A percentile compares a stretch with the other conserved stretches of the same genome.
Conservation (phyloP, 2,329 filamentous ascomycete species). For the Colletotrichum lupini region DNA sequence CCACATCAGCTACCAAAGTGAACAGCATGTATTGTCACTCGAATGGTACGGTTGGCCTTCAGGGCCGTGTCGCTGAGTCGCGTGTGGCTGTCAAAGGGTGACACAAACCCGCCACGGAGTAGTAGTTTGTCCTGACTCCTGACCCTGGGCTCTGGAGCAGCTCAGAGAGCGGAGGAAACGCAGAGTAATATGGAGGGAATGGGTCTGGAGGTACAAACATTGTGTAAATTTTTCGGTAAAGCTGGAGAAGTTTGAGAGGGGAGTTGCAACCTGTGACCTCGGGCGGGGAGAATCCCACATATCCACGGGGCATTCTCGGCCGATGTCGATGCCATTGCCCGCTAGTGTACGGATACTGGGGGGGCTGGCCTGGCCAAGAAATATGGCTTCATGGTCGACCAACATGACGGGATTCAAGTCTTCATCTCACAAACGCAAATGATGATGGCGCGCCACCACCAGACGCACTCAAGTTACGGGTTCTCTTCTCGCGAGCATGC, state of each 20-base stretch:
- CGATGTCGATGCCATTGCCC: background rate
- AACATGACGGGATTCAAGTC: background rate
- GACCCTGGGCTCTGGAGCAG: too few species aligned
- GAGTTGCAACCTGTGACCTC: background rate
- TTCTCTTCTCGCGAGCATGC: too few species aligned
- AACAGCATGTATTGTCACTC: too few species aligned
- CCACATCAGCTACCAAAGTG: too few species aligned
- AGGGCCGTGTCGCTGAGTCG: too few species aligned
- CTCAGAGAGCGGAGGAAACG: conserved; percentile 12
- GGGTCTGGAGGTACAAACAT: background rate
- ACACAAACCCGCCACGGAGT: too few species aligned
- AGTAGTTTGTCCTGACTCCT: too few species aligned
- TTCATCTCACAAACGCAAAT: too few species aligned
- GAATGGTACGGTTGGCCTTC: too few species aligned
- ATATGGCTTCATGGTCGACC: background rate
- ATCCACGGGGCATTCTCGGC: background rate
- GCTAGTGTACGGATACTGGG: background rate
- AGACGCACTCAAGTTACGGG: too few species aligned
- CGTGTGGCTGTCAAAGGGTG: too few species aligned
- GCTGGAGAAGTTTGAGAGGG: background rate
- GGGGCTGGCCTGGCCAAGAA: background rate
- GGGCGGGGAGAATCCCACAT: background rate
- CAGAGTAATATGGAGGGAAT: conserved; percentile 10
- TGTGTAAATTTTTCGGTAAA: background rate
- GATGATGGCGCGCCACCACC: too few species aligned